phyloP scores from a whole-genome alignment of 257 asterid genomes.

The Solanum bulbocastanum region DNA sequence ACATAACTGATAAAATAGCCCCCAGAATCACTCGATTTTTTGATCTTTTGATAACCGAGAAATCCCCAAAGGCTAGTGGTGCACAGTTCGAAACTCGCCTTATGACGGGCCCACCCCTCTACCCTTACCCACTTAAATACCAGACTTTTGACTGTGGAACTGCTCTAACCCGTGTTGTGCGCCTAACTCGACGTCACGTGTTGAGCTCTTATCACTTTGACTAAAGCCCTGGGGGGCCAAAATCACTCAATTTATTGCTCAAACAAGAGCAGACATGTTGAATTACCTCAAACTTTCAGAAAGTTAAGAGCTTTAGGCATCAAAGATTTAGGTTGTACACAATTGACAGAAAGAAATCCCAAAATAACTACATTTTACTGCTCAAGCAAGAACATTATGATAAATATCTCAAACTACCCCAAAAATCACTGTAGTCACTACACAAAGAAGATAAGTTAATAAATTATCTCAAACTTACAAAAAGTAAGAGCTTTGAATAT shows the following conservation, averaged over 20 bases:
- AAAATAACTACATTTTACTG: background rate
- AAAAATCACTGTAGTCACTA: background rate
- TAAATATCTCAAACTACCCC: background rate
- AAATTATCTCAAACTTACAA: constrained; percentile 32
- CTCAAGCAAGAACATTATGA: background rate
- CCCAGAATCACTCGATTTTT: background rate
- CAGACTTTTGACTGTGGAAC: background rate
- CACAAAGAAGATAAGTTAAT: background rate
- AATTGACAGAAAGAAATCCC: background rate
- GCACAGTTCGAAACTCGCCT: background rate
- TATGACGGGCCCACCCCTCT: background rate
- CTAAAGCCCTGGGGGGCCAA: background rate
- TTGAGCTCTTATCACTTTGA: background rate
- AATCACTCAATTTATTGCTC: background rate
- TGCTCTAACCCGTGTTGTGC: background rate
- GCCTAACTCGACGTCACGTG: background rate
- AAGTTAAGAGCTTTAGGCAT: background rate
- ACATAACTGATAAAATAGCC: constrained; percentile 7
- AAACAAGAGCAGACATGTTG: background rate
- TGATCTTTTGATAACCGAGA: background rate
- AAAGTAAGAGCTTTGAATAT: constrained; percentile 14
- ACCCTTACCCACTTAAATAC: background rate
- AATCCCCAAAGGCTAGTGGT: background rate
- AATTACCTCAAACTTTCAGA: background rate
- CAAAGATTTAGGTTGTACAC: background rate